Evolutionary conservation across 2,329 filamentous ascomycete genomes (phyloP).

Genomic region (Colletotrichum plurivorum): DNA sequence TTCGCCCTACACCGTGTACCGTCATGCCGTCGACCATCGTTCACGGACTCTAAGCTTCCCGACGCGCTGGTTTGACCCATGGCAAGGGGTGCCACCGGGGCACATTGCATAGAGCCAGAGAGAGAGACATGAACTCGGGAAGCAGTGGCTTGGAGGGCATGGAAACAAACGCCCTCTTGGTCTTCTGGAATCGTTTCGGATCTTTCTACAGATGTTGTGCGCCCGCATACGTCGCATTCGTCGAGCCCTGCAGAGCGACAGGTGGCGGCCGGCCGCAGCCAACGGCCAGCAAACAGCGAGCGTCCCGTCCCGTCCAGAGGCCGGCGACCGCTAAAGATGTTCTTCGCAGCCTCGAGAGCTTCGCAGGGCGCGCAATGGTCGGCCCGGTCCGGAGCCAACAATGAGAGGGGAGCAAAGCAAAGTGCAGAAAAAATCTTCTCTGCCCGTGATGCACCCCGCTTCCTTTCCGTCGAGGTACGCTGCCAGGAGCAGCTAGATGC

Average conservation of each 20-base stretch:
- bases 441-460: constrained; percentile 8
- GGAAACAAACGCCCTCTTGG: background rate
- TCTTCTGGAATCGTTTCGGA: constrained; percentile 4
- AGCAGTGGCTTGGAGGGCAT: background rate
- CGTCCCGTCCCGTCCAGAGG: too few species aligned
- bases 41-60: background rate
- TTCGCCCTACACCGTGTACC: too few species aligned
- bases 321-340: too few species aligned
- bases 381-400: background rate
- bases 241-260: background rate
- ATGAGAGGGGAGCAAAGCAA: background rate
- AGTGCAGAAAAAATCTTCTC: constrained; percentile 8
- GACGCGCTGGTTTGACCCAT: background rate
- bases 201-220: background rate
- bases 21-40: background rate
- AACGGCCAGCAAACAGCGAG: background rate
- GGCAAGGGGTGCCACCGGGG: background rate
- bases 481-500: background rate
- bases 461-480: background rate
- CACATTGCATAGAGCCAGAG: background rate
- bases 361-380: too few species aligned
- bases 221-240: background rate
- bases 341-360: too few species aligned
- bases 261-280: background rate
- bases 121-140: background rate